These are phyloP conservation scores for Mesembryanthemum crystallinum DNA, from an alignment of 148 eudicot species.

Conservation along the genomic window DNA sequence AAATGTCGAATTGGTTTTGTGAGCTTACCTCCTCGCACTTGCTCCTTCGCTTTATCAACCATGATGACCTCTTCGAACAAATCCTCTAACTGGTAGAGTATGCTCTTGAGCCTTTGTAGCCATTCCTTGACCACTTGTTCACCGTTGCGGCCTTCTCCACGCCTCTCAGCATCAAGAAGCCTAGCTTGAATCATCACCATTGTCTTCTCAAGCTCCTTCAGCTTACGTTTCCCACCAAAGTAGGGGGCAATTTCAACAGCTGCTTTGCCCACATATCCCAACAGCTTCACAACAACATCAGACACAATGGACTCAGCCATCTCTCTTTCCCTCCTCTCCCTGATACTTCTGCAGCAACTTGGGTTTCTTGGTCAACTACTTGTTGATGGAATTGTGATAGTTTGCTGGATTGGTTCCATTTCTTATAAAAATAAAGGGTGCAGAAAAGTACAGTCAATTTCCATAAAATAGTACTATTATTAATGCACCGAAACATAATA, in stretches of 20 bases:
- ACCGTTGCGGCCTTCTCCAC: conserved; percentile 6
- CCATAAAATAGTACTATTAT: too few relatives aligned
- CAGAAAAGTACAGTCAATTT: too few relatives aligned
- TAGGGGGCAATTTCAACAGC: conserved; percentile 2
- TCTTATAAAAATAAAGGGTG: too few relatives aligned
- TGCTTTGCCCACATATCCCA: background rate
- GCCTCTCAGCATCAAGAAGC: conserved; percentile 10
- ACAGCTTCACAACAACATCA: background rate
- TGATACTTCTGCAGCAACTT: too few relatives aligned
- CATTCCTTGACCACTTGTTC: conserved; percentile 3
- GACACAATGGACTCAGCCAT: conserved; percentile 16
- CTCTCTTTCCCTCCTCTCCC: too few relatives aligned
- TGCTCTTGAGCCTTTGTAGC: conserved; percentile 9
- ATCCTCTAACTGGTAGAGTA: conserved; percentile 5
- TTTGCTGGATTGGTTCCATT: too few relatives aligned
- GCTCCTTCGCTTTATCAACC: background rate
- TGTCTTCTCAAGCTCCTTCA: conserved; percentile 4
- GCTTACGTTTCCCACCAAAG: conserved; percentile 7
- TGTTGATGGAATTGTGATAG: too few relatives aligned
- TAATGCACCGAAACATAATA: too few relatives aligned
- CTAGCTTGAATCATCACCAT: conserved; percentile 12
- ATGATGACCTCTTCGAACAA: conserved; percentile 16
- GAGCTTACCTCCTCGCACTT: background rate
- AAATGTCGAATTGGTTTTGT: background rate
- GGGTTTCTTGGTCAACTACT: too few relatives aligned